Conservation (phyloP, 106 monocot species). For the Phalaenopsis equestris region DNA sequence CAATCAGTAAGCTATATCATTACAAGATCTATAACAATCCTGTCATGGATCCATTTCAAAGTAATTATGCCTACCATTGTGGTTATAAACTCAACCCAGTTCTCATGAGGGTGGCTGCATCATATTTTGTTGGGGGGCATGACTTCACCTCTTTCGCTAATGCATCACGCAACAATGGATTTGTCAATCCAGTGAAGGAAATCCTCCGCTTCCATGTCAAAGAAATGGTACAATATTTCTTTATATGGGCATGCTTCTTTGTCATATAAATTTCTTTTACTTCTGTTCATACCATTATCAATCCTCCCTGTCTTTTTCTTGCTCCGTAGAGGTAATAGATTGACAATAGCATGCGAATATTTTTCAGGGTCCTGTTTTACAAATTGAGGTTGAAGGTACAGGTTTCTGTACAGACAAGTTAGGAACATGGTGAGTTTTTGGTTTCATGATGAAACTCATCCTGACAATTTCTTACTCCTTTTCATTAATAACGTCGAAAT, state of each 20-base stretch:
- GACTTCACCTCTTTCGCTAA: constrained; percentile 83
- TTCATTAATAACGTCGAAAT: neutral
- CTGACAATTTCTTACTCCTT: neutral
- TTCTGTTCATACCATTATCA: neutral
- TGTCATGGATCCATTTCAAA: constrained; percentile 76
- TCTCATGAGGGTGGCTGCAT: constrained; percentile 66
- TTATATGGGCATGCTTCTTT: neutral
- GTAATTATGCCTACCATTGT: constrained; percentile 65
- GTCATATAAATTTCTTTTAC: neutral
- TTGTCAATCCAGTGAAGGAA: constrained; percentile 43
- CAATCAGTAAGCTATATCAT: constrained; percentile 69
- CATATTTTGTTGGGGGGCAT: constrained; percentile 68
- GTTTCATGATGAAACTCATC: neutral
- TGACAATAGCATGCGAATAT: neutral
- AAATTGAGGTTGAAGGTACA: constrained; percentile 78
- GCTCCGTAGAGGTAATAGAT: neutral
- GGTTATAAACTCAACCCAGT: constrained; percentile 53
- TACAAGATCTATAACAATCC: constrained; percentile 71
- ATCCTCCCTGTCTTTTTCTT: neutral
- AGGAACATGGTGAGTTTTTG: constrained; percentile 69
- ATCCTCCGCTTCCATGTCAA: constrained; percentile 61
- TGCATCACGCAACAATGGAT: constrained; percentile 39
- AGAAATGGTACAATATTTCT: constrained; percentile 40
- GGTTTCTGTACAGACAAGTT: constrained; percentile 86
- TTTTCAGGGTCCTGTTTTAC: constrained; percentile 46